Evolutionary conservation across 768 basidiomycete species (phyloP), one percentile per base, ranked within the genome.

Genomic region (Daedaleopsis nitida): DNA sequence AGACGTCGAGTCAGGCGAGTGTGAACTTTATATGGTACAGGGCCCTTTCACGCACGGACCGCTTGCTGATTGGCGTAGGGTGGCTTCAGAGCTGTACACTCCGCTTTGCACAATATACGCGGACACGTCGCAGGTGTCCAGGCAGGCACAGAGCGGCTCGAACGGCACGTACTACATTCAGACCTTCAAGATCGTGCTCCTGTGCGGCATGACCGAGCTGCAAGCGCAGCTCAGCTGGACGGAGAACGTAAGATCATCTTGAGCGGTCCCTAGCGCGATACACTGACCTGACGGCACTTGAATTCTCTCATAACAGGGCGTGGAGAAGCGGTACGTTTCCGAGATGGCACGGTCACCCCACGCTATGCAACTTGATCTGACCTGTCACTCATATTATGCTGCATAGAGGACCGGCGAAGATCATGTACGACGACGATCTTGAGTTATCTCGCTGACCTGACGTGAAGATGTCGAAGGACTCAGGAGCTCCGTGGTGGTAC

Each of bases 201-300:
- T 72, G 44, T 78, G 81, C 47, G 82, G 82, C 0, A 49, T 76
- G 39, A 80, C 82, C 0, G 81, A 83, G 56, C 49, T 83, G 16
- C 76, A 79, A 52, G 80, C 80, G 0, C 78, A 79, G 49, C 72
- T 81, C 23, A 68, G 72, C 12, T 83, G 82, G 81, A 69, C 64
- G 47, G 80, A 82, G 27, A 60, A 69, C n/a, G 68, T 69, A 42
- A 44, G 67, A n/a, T 50, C 9, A 44, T n/a, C 14, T 19, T 32
- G 2, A 13, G 27, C 23, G 17, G 9, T 21, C 5, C 4, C 6
- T 27, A 16, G 6, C 7, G 7, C 7, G 17, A 27, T 54, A 38
- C 16, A 34, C 12, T 2, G 5, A 8, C 35, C 2, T 52, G 32
- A 5, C 51, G 4, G 27, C 7, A 32, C 4, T 32, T 24, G 17